Conservation (phyloP, 176 grass and related monocot species). For the Zea luxurians region DNA sequence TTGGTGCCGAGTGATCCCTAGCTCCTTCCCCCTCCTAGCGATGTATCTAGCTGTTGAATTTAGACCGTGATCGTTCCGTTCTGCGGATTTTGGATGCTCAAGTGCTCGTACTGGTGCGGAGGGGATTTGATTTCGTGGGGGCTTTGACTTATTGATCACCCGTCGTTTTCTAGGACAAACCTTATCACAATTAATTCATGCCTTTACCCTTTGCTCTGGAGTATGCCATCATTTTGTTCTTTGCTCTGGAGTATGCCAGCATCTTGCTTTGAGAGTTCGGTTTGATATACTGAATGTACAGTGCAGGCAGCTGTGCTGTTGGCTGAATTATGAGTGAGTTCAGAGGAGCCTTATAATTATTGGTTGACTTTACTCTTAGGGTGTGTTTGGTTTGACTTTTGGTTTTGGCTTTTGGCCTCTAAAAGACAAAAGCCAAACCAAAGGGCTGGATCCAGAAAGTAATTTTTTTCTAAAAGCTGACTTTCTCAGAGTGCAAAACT, state of each 20-base stretch:
- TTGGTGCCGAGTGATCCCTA: conserved; percentile 7
- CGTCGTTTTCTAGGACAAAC: conserved; percentile 33
- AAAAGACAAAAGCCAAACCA: no score
- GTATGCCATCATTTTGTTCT: neutral
- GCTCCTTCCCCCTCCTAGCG: neutral
- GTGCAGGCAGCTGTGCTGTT: conserved; percentile 2
- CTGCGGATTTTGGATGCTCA: neutral
- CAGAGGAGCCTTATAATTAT: conserved; percentile 1
- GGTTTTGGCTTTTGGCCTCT: no score
- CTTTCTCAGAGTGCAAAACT: no score
- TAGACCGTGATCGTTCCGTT: neutral
- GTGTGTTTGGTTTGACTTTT: no score
- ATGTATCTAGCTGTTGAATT: conserved; percentile 28
- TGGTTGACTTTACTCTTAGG: conserved; percentile 4
- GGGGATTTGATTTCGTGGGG: conserved; percentile 25
- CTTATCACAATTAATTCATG: neutral
- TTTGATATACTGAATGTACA: neutral
- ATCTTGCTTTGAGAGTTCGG: conserved; percentile 8
- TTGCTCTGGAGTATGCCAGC: neutral
- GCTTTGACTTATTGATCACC: conserved; percentile 12
- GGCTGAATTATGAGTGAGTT: conserved; percentile 6
- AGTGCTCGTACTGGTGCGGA: neutral
- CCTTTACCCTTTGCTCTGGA: neutral
- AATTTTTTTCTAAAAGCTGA: no score
- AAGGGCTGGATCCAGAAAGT: no score